phyloP scores from a whole-genome alignment of 2,329 filamentous ascomycete species.

The Epicoccum nigrum region DNA sequence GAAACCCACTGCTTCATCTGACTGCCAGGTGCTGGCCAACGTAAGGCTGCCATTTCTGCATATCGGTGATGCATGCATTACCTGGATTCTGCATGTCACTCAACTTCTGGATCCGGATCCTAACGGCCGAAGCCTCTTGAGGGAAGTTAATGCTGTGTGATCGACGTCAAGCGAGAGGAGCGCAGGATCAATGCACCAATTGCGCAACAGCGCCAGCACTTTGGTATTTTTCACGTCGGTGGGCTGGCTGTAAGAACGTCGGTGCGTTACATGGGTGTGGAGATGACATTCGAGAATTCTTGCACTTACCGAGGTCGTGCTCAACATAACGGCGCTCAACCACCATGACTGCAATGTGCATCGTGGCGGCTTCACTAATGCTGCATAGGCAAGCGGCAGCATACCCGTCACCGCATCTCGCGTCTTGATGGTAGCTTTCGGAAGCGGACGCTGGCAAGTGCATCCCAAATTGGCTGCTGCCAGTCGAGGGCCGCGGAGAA shows the following conservation, averaged over 20 bases:
- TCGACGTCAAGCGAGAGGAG: constrained; percentile 12
- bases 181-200: neutral
- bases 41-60: neutral
- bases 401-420: neutral
- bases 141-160: constrained; percentile 1
- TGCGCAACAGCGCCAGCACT: constrained; percentile 2
- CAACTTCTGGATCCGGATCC: constrained; percentile 5
- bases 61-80: neutral
- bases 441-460: constrained; percentile 3
- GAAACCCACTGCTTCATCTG: neutral
- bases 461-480: neutral
- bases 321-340: neutral
- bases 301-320: constrained; percentile 6
- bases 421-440: constrained; percentile 3
- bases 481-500: constrained; percentile 1
- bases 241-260: neutral
- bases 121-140: neutral
- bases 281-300: constrained; percentile 7
- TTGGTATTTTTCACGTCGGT: neutral
- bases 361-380: neutral
- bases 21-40: neutral
- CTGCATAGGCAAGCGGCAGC: neutral
- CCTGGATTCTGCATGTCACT: constrained; percentile 4
- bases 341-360: neutral
- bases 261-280: constrained; percentile 9